These are phyloP conservation scores for Trichosanthes truncata DNA, from an alignment of 306 rosid species.

Conservation along the genomic window DNA sequence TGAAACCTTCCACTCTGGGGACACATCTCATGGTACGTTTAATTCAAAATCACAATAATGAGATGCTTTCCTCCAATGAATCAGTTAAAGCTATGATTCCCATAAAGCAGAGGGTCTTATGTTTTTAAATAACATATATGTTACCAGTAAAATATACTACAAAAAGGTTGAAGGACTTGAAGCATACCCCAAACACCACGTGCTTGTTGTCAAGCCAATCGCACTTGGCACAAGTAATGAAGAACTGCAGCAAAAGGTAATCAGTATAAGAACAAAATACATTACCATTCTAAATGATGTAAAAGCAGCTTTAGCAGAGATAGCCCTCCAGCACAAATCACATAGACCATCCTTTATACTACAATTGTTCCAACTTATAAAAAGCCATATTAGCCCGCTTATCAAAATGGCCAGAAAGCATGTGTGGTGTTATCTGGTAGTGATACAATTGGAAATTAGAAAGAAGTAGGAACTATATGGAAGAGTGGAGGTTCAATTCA, in stretches of 20 bases:
- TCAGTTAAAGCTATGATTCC: background rate
- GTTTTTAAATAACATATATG: background rate
- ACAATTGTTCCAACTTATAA: background rate
- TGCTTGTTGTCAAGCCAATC: constrained; percentile 99
- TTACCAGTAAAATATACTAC: background rate
- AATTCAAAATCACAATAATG: background rate
- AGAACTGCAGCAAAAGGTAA: constrained; percentile 48
- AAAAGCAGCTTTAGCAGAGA: background rate
- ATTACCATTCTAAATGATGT: background rate
- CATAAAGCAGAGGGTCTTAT: background rate
- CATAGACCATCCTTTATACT: background rate
- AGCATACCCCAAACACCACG: constrained; percentile 92
- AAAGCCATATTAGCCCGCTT: background rate
- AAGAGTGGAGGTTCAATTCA: background rate
- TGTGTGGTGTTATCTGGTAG: background rate
- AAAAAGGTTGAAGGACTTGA: constrained; percentile 9
- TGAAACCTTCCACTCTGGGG: background rate
- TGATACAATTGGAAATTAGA: background rate
- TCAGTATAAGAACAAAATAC: background rate
- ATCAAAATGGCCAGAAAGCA: no score
- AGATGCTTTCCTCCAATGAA: background rate
- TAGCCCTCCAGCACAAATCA: background rate
- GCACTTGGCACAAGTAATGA: constrained; percentile 83
- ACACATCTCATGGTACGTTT: background rate
- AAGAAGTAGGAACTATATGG: background rate